These are phyloP conservation scores for Gentiana dahurica DNA, from an alignment of 257 asterid species.

Conservation along the genomic window DNA sequence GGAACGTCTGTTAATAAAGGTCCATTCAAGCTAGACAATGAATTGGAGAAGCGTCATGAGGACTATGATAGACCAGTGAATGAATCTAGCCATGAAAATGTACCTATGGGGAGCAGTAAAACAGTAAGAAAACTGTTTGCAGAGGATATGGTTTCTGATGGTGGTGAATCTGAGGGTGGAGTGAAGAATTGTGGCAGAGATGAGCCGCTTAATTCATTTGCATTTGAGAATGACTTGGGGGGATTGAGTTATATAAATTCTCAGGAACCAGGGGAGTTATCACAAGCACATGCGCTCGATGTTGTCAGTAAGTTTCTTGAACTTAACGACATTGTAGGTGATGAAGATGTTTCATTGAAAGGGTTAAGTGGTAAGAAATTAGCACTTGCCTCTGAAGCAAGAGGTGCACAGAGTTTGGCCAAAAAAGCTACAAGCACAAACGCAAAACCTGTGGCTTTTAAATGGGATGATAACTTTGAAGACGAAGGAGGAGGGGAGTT, in stretches of 20 bases:
- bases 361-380: constrained; percentile 26
- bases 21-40: constrained; percentile 18
- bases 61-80: constrained; percentile 18
- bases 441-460: constrained; percentile 39
- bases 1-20: constrained; percentile 15
- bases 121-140: constrained; percentile 70
- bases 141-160: constrained; percentile 37
- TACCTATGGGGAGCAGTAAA: constrained; percentile 30
- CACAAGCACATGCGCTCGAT: constrained; percentile 86
- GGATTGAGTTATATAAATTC: constrained; percentile 77
- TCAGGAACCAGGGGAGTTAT: constrained; percentile 87
- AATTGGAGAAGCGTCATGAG: constrained; percentile 10
- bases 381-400: constrained; percentile 37
- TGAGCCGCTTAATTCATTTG: constrained; percentile 20
- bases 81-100: constrained; percentile 20
- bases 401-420: constrained; percentile 61
- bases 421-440: constrained; percentile 24
- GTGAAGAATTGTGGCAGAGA: constrained; percentile 14
- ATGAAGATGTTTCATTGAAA: constrained; percentile 21
- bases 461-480: constrained; percentile 78
- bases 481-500: constrained; percentile 93
- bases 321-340: constrained; percentile 41
- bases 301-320: constrained; percentile 68
- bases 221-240: constrained; percentile 32
- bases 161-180: constrained; percentile 25